These are phyloP conservation scores for Penicillium sp. DNA, from an alignment of 2,329 filamentous ascomycete genomes.

Conservation along the genomic window DNA sequence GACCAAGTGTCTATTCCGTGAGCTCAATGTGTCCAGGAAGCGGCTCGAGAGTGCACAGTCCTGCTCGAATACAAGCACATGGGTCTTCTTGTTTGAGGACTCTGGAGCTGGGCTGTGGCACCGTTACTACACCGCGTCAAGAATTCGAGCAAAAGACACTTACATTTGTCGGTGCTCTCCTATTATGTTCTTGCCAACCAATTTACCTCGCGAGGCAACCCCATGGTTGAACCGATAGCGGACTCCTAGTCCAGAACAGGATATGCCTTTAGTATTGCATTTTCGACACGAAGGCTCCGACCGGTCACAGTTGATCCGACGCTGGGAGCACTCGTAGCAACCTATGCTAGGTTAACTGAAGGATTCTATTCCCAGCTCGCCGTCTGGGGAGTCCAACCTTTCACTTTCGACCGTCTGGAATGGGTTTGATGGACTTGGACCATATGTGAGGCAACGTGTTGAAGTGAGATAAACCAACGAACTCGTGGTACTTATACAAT, in stretches of 20 bases:
- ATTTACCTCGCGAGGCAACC: neutral
- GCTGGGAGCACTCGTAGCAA: neutral
- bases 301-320: neutral
- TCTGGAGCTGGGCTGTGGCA: neutral
- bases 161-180: neutral
- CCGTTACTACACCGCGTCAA: neutral
- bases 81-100: neutral
- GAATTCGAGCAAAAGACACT: neutral
- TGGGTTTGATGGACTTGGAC: neutral
- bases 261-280: neutral
- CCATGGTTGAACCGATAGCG: neutral
- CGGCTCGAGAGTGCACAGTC: neutral
- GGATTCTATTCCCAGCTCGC: neutral
- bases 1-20: neutral
- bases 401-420: neutral
- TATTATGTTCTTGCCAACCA: neutral
- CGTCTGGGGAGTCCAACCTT: neutral
- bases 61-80: neutral
- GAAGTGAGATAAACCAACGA: too few species aligned
- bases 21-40: neutral
- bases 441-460: neutral
- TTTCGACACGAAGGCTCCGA: neutral
- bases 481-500: too few species aligned
- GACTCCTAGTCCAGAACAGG: neutral
- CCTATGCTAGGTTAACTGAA: neutral